These are phyloP conservation scores for Elaeis oleifera DNA, from an alignment of 202 grass and related monocot genomes.

Conservation along the genomic window DNA sequence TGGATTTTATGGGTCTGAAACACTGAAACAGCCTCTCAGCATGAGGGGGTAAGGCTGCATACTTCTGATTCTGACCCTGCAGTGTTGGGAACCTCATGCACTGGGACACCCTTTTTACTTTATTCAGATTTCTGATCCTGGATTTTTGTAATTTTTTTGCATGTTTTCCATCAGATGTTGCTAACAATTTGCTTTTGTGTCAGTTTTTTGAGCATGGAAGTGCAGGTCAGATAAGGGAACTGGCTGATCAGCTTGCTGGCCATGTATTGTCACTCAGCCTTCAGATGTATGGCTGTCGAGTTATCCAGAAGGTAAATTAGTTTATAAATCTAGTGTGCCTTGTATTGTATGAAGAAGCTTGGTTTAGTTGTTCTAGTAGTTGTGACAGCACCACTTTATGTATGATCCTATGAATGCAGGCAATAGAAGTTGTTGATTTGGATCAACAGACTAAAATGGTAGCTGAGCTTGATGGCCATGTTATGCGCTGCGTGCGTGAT, in stretches of 20 bases:
- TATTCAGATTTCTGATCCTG: no score
- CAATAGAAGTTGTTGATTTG: slow-evolving; percentile 91
- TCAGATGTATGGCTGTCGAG: slow-evolving; percentile 96
- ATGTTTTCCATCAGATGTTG: no score
- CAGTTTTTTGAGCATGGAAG: slow-evolving; percentile 99
- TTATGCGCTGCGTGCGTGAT: slow-evolving; percentile 85
- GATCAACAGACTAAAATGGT: slow-evolving; percentile 89
- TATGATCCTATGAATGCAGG: slow-evolving; percentile 27
- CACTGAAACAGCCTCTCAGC: no score
- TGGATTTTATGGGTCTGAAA: no score
- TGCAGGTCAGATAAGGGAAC: slow-evolving; percentile 68
- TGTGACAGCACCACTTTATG: background rate
- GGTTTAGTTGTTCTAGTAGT: background rate
- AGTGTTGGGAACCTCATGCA: no score
- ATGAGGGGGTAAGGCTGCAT: no score
- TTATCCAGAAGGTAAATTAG: slow-evolving; percentile 79
- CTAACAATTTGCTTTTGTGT: slow-evolving; percentile 1
- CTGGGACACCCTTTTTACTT: no score
- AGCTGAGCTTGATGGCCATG: slow-evolving; percentile 67
- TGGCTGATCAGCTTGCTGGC: slow-evolving; percentile 60
- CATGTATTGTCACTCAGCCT: slow-evolving; percentile 79
- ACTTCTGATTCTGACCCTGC: no score
- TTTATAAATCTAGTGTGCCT: background rate
- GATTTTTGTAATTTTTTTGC: no score
- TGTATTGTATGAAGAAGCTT: background rate